Percentiles rank a stretch among this genome's conserved stretches.
These are phyloP conservation scores for Sporodiniella umbellata DNA, from an alignment of 371 early-diverging fungal species.

Conservation along the genomic window DNA sequence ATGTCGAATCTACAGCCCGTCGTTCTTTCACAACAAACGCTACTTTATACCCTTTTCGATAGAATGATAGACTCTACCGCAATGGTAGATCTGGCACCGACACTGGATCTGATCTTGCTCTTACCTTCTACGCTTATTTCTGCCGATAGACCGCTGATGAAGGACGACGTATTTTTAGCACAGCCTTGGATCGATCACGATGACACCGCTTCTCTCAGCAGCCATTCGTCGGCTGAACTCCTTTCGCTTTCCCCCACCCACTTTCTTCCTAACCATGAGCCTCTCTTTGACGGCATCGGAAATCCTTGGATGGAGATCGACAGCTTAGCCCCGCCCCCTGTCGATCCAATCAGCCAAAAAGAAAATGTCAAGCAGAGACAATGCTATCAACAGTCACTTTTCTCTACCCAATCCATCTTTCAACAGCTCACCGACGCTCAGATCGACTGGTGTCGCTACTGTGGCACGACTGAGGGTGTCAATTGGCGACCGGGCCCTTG, in stretches of 20 bases:
- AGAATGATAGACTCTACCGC: background rate
- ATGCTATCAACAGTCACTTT: too few relatives aligned
- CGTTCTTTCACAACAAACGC: slow-evolving; percentile 11
- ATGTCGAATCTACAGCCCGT: slow-evolving; percentile 2
- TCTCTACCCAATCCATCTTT: slow-evolving; percentile 33
- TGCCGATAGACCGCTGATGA: slow-evolving; percentile 6
- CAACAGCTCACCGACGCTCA: slow-evolving; percentile 34
- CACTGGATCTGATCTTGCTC: slow-evolving; percentile 19
- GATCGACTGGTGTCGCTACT: slow-evolving; percentile 73
- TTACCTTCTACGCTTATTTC: background rate
- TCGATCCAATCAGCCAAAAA: too few relatives aligned
- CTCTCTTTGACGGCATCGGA: slow-evolving; percentile 27
- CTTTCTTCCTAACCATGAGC: slow-evolving; percentile 30
- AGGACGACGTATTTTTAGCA: slow-evolving; percentile 26
- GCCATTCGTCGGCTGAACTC: slow-evolving; percentile 11
- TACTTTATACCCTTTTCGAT: background rate
- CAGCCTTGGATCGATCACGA: slow-evolving; percentile 18
- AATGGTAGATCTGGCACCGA: slow-evolving; percentile 14
- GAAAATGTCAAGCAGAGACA: too few relatives aligned
- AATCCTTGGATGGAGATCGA: background rate
- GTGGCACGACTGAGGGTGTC: slow-evolving; percentile 69
- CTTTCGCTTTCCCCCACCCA: slow-evolving; percentile 24
- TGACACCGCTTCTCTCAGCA: slow-evolving; percentile 24
- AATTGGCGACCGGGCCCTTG: slow-evolving; percentile 78
- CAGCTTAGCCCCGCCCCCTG: too few relatives aligned